Percentiles rank a stretch among this genome's conserved stretches.
Conservation (phyloP, 805 yeast species). For the Metschnikowia chrysomelidarum region DNA sequence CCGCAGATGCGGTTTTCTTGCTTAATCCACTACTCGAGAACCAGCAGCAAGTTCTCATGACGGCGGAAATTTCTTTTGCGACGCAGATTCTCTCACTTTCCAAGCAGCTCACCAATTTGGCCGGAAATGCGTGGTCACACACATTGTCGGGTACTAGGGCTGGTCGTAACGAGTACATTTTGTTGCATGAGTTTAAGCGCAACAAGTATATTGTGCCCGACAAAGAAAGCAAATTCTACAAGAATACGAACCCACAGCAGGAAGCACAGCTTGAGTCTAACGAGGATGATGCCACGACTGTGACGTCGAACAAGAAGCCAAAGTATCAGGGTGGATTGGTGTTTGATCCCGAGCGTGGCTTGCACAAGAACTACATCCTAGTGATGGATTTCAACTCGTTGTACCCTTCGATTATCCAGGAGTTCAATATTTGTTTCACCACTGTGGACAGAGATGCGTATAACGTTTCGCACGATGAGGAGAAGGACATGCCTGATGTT, state of each 20-base stretch:
- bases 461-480: slow-evolving; percentile 44
- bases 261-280: slow-evolving; percentile 31
- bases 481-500: slow-evolving; percentile 61
- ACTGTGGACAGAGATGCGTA: slow-evolving; percentile 74
- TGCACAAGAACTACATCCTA: slow-evolving; percentile 81
- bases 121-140: slow-evolving; percentile 97
- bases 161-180: slow-evolving; percentile 90
- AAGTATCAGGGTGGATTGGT: slow-evolving; percentile 92
- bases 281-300: slow-evolving; percentile 44
- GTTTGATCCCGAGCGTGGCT: slow-evolving; percentile 93
- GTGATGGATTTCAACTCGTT: slow-evolving; percentile 98
- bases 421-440: slow-evolving; percentile 94
- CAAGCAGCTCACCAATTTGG: slow-evolving; percentile 85
- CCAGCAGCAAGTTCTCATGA: slow-evolving; percentile 59
- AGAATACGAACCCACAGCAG: slow-evolving; percentile 34
- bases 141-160: slow-evolving; percentile 94
- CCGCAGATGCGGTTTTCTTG: slow-evolving; percentile 64
- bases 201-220: slow-evolving; percentile 87
- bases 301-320: slow-evolving; percentile 59
- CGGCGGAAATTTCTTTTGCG: slow-evolving; percentile 76
- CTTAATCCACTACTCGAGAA: slow-evolving; percentile 71
- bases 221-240: slow-evolving; percentile 51
- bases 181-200: slow-evolving; percentile 85
- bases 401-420: slow-evolving; percentile 97
- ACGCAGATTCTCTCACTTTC: slow-evolving; percentile 86